These are phyloP conservation scores for Saccharum spontaneum DNA, from an alignment of 176 grass and related monocot species.

Conservation along the genomic window DNA sequence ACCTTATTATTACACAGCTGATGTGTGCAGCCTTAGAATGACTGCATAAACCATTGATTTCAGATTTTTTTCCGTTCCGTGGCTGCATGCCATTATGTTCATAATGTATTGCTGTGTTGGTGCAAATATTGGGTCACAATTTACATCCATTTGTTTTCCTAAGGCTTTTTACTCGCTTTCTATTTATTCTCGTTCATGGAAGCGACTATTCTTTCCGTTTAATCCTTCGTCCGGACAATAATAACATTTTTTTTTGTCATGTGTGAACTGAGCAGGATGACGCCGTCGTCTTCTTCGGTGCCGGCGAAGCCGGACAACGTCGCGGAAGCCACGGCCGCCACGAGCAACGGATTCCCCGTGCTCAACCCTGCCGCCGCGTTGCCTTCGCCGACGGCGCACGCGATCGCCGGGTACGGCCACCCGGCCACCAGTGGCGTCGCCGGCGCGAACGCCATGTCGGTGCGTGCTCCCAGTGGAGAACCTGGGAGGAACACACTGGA, in stretches of 20 bases:
- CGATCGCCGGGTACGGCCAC: background rate
- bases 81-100: background rate
- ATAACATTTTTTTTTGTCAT: no score
- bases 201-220: background rate
- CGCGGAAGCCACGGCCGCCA: no score
- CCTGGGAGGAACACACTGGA: slow-evolving; percentile 5
- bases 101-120: background rate
- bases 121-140: background rate
- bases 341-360: slow-evolving; percentile 6
- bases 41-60: background rate
- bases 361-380: slow-evolving; percentile 24
- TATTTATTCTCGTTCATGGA: background rate
- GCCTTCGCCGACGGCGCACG: background rate
- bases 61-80: background rate
- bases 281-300: background rate
- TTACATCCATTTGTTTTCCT: background rate
- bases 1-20: background rate
- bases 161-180: slow-evolving; percentile 12
- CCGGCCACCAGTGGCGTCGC: background rate
- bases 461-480: background rate
- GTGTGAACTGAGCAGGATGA: background rate
- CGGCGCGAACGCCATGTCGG: background rate
- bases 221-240: background rate
- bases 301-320: background rate
- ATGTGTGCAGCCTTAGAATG: background rate